These are phyloP conservation scores for Candida lessepsii DNA, from an alignment of 805 yeast species.

Conservation along the genomic window DNA sequence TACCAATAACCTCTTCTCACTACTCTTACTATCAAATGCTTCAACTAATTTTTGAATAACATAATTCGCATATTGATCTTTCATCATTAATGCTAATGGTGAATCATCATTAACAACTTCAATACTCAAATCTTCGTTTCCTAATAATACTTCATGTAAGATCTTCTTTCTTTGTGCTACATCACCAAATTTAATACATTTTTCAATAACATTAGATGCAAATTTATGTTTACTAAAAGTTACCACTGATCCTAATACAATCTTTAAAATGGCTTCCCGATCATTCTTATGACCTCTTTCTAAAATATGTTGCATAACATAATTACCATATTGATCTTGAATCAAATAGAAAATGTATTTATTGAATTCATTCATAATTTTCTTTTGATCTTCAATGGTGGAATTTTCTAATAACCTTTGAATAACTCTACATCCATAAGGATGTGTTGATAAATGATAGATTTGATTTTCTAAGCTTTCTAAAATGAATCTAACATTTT, in stretches of 20 bases:
- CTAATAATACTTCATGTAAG: slow-evolving; percentile 62
- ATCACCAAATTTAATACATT: slow-evolving; percentile 76
- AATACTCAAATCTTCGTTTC: slow-evolving; percentile 46
- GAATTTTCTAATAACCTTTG: slow-evolving; percentile 89
- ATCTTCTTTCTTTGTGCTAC: slow-evolving; percentile 59
- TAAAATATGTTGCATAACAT: slow-evolving; percentile 93
- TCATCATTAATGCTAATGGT: slow-evolving; percentile 88
- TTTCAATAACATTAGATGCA: slow-evolving; percentile 97
- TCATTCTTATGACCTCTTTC: slow-evolving; percentile 73
- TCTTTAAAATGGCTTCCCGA: slow-evolving; percentile 58
- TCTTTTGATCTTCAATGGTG: slow-evolving; percentile 57
- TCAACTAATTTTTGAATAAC: slow-evolving; percentile 94
- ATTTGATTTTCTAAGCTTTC: slow-evolving; percentile 68
- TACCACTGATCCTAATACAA: slow-evolving; percentile 71
- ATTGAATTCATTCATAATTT: slow-evolving; percentile 69
- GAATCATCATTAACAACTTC: slow-evolving; percentile 58
- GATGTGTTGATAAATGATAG: slow-evolving; percentile 87
- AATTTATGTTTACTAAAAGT: slow-evolving; percentile 92
- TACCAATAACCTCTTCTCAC: slow-evolving; percentile 67
- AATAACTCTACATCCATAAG: slow-evolving; percentile 96
- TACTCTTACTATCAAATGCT: slow-evolving; percentile 58
- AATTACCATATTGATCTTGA: slow-evolving; percentile 97
- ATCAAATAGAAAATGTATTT: slow-evolving; percentile 71
- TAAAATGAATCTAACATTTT: slow-evolving; percentile 65
- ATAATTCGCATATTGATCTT: slow-evolving; percentile 96